Evolutionary conservation across 2,329 filamentous ascomycete genomes (phyloP).

Genomic region (Neurospora sp.): DNA sequence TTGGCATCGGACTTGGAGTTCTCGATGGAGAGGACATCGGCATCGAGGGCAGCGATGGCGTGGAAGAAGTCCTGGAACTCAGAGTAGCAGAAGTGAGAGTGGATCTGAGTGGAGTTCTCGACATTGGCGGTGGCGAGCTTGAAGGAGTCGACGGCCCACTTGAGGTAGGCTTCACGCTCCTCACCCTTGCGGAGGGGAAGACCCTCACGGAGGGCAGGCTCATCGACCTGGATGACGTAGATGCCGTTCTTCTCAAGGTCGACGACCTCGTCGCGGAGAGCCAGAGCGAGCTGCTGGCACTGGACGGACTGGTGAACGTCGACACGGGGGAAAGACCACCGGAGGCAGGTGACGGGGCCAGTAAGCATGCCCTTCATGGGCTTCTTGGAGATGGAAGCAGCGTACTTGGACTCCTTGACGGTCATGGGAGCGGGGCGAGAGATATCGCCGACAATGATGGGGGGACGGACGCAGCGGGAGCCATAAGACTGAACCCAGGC

Average conservation of each 20-base stretch:
- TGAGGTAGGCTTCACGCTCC: constrained; percentile 93
- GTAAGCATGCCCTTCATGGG: constrained; percentile 99
- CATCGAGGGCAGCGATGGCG: constrained; percentile 94
- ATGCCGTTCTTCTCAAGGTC: constrained; percentile 96
- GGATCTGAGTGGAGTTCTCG: constrained; percentile 93
- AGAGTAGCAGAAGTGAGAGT: constrained; percentile 99
- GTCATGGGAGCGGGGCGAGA: constrained; percentile 96
- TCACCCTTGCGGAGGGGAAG: constrained; percentile 88
- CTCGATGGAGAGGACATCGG: constrained; percentile 97
- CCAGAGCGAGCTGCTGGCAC: constrained; percentile 96
- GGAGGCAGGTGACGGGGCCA: constrained; percentile 94
- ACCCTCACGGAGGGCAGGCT: constrained; percentile 98
- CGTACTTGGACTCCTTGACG: constrained; percentile 99
- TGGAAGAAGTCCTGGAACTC: constrained; percentile 99
- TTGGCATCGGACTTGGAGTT: constrained; percentile 99
- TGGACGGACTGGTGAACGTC: constrained; percentile 99
- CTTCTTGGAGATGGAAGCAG: constrained; percentile 90
- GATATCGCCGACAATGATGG: constrained; percentile 97
- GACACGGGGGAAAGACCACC: constrained; percentile 99
- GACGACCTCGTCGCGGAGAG: constrained; percentile 95
- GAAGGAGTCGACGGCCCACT: constrained; percentile 98
- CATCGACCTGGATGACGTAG: constrained; percentile 97
- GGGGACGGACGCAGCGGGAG: constrained; percentile 94
- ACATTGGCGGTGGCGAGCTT: constrained; percentile 90
- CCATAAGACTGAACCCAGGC: constrained; percentile 97